Base-by-base conservation (phyloP, 2,329 filamentous ascomycete species). In the Exophiala mesophila region DNA sequence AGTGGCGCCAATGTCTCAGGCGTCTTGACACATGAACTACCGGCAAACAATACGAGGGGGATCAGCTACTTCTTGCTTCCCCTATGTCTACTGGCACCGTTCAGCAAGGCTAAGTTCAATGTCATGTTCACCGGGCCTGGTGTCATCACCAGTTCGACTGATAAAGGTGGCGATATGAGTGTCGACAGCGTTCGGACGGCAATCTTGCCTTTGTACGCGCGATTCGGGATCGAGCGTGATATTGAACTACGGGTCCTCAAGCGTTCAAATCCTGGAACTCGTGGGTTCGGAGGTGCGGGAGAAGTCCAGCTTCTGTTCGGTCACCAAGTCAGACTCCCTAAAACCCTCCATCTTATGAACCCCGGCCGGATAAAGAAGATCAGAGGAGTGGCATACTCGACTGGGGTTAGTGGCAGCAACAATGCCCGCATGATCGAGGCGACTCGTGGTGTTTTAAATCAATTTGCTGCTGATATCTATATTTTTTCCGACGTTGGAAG, bases 381-480 rank as follows among this genome's bases (percentile, higher is more conserved):
- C 53, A 77, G 90, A 43, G 92, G 92, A 45, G 92, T 98, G 31
- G 89, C 92, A 35, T 98, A 97, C 66, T 85, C 85, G 41, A 88
- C 87, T 1, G 92, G 94, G 34, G 89, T 97, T 1, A 85, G 86
- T 8, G 90, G 86, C 0, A 88, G 84, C 36, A 96, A 96, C 63
- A 98, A 97, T 62, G 86, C 84, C 49, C 77, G 92, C 52, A 94
- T 96, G 85, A 98, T 97, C 59, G 86, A 95, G 59, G 79, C 84
- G 2, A 88, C 89, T 8, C 76, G 90, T 55, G 88, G 88, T 35
- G 76, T 98, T 8, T 72, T 98, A 34, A 98, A 98, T 62, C 74
- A 81, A 3, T 75, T 98, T 43, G 83, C 86, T 3, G 79, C 83
- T 5, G 92, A 98, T 60, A 90, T 94, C 31, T 92, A 96, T 62